Conservation (phyloP, 1,284 basidiomycete genomes). For the Moesziomyces parantarcticus region DNA sequence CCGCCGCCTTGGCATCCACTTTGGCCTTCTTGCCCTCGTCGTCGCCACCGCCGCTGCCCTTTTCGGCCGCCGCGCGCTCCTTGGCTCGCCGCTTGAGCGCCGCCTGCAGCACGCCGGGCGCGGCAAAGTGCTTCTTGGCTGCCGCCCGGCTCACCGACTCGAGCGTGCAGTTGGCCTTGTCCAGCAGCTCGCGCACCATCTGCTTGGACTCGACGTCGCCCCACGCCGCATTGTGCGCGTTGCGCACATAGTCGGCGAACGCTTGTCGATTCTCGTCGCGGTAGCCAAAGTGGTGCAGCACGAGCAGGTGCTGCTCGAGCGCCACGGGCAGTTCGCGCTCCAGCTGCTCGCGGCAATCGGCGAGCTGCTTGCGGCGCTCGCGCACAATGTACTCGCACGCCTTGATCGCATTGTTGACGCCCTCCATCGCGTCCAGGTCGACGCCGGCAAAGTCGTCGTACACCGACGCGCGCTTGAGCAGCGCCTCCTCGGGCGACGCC, state of each 20-base stretch:
- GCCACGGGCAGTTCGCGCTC: constrained; percentile 75
- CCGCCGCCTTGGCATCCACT: constrained; percentile 31
- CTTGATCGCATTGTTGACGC: constrained; percentile 75
- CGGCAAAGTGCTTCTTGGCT: constrained; percentile 26
- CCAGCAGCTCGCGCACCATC: constrained; percentile 74
- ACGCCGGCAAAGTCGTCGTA: constrained; percentile 53
- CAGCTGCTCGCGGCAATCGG: constrained; percentile 81
- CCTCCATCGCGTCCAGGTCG: constrained; percentile 39
- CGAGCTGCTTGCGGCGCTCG: constrained; percentile 81
- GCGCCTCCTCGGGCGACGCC: constrained; percentile 72
- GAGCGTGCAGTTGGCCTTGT: constrained; percentile 69
- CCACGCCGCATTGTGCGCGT: constrained; percentile 72
- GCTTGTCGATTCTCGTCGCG: constrained; percentile 76
- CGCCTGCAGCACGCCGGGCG: constrained; percentile 29
- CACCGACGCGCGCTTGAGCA: constrained; percentile 55
- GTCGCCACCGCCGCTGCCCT: constrained; percentile 24
- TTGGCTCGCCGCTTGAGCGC: constrained; percentile 44
- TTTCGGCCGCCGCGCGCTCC: constrained; percentile 31
- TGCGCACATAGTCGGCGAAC: constrained; percentile 80
- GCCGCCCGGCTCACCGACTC: constrained; percentile 17
- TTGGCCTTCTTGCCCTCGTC: constrained; percentile 33
- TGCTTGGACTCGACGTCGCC: constrained; percentile 80
- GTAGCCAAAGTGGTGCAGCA: constrained; percentile 77
- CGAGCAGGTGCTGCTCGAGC: constrained; percentile 69
- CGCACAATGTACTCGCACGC: constrained; percentile 90